phyloP scores from a whole-genome alignment of 2,329 filamentous ascomycete genomes.

The Orbilia blumenaviensis region DNA sequence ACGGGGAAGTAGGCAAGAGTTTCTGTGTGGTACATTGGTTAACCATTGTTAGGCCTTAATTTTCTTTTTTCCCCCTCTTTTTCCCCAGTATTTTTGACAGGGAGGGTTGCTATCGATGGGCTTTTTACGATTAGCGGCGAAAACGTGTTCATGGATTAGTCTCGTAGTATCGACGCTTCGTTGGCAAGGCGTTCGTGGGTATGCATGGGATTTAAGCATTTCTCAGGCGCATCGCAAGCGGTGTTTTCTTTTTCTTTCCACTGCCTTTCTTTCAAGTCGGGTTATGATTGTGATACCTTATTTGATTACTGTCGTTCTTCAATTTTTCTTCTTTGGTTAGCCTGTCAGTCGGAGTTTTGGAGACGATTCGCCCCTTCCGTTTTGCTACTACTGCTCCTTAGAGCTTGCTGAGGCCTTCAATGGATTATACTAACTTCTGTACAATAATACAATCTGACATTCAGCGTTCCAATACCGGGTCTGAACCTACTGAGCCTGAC shows the following conservation, averaged over 20 bases:
- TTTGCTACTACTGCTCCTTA: not conserved
- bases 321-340: not conserved
- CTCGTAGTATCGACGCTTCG: too few relatives aligned
- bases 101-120: not conserved
- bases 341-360: constrained; percentile 1
- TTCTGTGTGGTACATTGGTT: not conserved
- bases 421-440: not conserved
- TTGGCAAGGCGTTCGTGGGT: not conserved
- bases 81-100: not conserved
- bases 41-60: not conserved
- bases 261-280: not conserved
- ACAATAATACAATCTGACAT: not conserved
- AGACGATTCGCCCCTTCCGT: not conserved
- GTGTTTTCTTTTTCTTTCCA: not conserved
- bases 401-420: not conserved
- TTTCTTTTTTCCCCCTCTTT: too few relatives aligned
- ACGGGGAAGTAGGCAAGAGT: constrained; percentile 3
- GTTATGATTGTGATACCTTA: not conserved
- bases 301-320: not conserved
- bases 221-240: constrained; percentile 1
- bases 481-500: too few relatives aligned
- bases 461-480: not conserved
- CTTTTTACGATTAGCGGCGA: constrained; percentile 17
- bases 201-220: constrained; percentile 7
- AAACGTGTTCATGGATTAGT: not conserved